Evolutionary conservation across 164 flowering plant species (phyloP), one percentile per base, ranked within the genome.

Genomic region (Berberis thunbergii): DNA sequence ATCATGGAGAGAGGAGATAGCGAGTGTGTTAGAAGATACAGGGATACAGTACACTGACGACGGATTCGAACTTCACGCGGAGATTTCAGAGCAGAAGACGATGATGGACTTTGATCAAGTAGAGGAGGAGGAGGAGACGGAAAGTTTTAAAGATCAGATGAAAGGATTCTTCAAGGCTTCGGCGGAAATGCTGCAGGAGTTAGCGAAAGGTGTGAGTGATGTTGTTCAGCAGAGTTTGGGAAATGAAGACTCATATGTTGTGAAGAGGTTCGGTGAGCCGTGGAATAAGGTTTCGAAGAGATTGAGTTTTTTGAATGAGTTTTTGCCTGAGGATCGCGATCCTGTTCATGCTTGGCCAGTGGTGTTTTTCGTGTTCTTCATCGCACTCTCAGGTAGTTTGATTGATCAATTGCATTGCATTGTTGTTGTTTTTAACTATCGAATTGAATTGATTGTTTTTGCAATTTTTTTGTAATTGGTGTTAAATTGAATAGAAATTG

Each of bases 301-400:
- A 67, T 66, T 94, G 66, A 83, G 81, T 10, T 81, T 80, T 57
- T 57, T 91, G 73, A 94, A 85, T 57, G 93, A 91, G 68, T 86
- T 66, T 64, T 74, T 94, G 83, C 97, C 99, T 0, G 99, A 94
- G 76, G 97, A 94, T 78, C 84, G 86, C 56, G 90, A 91, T 69
- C 99, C 97, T 10, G 63, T 65, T 42, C 89, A 86, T 70, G 83
- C 81, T 0, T 93, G 90, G 95, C 75, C 85, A 6, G 89, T 93
- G 43, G 72, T 91, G 2, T 61, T 79, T 53, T 69, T 79, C 65
- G 91, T 86, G 2, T 75, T 78, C 65, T 48, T 85, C 43, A 57
- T 88, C 3, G 85, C 88, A 4, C 60, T 87, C 53, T 69, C 89
- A 71, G 96, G 98, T 94, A 69, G 46, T 38, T 55, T 6, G 1